A percentile compares a stretch with the other conserved stretches of the same genome.
Conservation (phyloP, 1,284 basidiomycete genomes). For the Porogramme epimiltina region DNA sequence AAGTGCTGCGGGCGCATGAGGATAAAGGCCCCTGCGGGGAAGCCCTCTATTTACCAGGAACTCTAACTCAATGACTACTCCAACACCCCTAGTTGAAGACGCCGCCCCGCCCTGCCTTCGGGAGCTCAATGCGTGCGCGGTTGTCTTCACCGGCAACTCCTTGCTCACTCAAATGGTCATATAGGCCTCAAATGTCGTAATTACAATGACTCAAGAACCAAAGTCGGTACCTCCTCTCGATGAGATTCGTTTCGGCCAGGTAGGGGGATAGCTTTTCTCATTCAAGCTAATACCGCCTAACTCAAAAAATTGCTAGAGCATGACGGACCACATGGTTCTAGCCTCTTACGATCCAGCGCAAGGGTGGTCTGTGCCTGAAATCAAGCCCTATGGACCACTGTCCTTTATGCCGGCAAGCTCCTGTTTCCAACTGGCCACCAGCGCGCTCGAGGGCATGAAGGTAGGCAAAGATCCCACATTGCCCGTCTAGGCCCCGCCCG, state of each 20-base stretch:
- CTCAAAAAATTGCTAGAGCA: conserved; percentile 39
- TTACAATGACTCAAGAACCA: conserved; percentile 35
- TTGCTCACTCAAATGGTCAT: too few species aligned
- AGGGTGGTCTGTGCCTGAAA: conserved; percentile 85
- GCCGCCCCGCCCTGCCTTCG: too few species aligned
- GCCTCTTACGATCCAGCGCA: conserved; percentile 71
- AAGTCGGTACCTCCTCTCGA: conserved; percentile 42
- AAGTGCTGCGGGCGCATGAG: too few species aligned
- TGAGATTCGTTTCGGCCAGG: conserved; percentile 45
- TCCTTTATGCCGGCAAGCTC: conserved; percentile 82
- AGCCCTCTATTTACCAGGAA: too few species aligned
- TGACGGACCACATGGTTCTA: conserved; percentile 93
- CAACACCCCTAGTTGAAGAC: too few species aligned
- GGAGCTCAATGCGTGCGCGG: too few species aligned
- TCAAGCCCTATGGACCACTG: conserved; percentile 68
- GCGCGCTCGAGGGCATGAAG: conserved; percentile 94
- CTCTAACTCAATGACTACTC: too few species aligned
- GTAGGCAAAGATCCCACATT: conserved; percentile 46
- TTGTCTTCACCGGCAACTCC: too few species aligned
- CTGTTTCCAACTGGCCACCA: conserved; percentile 91
- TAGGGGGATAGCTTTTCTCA: conserved; percentile 14
- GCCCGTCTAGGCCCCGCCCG: conserved; percentile 24
- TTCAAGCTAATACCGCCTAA: conserved; percentile 34
- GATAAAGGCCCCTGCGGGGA: too few species aligned
- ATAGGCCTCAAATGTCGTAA: conserved; percentile 45